Percentiles rank a stretch among this genome's conserved stretches.
These are phyloP conservation scores for Phylloporus sp. DNA, from an alignment of 768 basidiomycete genomes.

Conservation along the genomic window DNA sequence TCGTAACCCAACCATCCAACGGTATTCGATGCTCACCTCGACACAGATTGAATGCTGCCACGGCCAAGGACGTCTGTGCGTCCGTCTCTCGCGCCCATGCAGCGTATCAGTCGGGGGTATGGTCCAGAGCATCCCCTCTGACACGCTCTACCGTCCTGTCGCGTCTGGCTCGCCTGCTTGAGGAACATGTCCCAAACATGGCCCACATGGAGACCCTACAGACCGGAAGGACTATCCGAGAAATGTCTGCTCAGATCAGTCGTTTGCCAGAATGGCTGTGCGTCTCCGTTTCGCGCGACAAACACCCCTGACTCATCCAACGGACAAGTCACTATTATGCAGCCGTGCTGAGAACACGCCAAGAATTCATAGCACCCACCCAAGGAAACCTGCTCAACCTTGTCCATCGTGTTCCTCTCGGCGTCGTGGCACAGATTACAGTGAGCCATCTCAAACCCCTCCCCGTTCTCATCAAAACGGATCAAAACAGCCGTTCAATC, in stretches of 20 bases:
- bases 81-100: conserved; percentile 53
- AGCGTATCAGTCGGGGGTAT: conserved; percentile 60
- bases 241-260: conserved; percentile 75
- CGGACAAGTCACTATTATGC: conserved; percentile 65
- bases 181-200: conserved; percentile 50
- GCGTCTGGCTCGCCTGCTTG: conserved; percentile 58
- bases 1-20: no score
- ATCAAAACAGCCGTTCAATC: conserved; percentile 69
- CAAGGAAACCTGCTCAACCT: conserved; percentile 78
- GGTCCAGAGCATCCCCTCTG: conserved; percentile 59
- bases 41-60: conserved; percentile 51
- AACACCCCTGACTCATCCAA: conserved; percentile 1
- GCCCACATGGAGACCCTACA: conserved; percentile 67
- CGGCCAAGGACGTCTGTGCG: conserved; percentile 44
- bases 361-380: conserved; percentile 67
- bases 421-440: conserved; percentile 87
- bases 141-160: conserved; percentile 62
- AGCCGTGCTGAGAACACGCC: conserved; percentile 65
- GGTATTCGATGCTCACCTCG: not conserved
- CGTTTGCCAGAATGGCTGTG: conserved; percentile 86
- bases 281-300: conserved; percentile 24
- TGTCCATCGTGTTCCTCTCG: conserved; percentile 73
- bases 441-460: conserved; percentile 36
- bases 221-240: conserved; percentile 76
- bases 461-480: not conserved